phyloP scores from a whole-genome alignment of 768 basidiomycete genomes.

The Phanerochaete sordida region DNA sequence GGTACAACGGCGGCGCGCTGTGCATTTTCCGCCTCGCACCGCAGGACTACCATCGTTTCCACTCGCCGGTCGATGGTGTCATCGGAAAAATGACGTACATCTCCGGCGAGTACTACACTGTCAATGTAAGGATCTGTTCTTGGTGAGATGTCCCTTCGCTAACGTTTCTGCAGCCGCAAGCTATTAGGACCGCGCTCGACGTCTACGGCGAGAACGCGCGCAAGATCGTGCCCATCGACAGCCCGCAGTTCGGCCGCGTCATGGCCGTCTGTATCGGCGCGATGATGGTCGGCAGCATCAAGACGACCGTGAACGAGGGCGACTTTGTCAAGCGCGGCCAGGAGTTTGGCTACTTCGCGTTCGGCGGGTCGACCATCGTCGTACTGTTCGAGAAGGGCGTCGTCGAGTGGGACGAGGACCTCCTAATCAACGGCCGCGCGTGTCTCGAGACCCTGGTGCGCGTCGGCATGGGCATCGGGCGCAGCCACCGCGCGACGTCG shows the following conservation, averaged over 20 bases:
- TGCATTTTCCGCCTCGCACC: conserved; percentile 91
- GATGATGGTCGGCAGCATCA: conserved; percentile 94
- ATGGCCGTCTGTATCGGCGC: conserved; percentile 92
- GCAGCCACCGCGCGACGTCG: neutral
- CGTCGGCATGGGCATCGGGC: conserved; percentile 73
- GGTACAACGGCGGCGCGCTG: conserved; percentile 77
- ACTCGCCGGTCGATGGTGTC: conserved; percentile 79
- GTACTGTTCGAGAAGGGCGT: conserved; percentile 81
- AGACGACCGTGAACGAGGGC: conserved; percentile 84
- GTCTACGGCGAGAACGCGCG: conserved; percentile 94
- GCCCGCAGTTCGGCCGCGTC: conserved; percentile 84
- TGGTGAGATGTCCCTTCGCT: neutral
- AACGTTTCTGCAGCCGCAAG: conserved; percentile 65
- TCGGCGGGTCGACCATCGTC: conserved; percentile 53
- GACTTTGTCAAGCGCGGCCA: conserved; percentile 77
- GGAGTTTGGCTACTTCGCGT: conserved; percentile 94
- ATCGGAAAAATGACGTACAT: conserved; percentile 84
- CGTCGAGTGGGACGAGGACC: conserved; percentile 90
- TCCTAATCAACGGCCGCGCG: conserved; percentile 78
- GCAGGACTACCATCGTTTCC: conserved; percentile 95
- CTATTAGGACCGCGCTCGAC: conserved; percentile 84
- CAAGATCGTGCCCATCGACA: conserved; percentile 90
- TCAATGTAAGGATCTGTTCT: conserved; percentile 58
- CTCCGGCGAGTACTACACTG: conserved; percentile 93
- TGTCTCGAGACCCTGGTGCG: conserved; percentile 89